These are phyloP conservation scores for Aspergillus heteromorphus DNA, from an alignment of 495 filamentous ascomycete genomes.

Conservation along the genomic window DNA sequence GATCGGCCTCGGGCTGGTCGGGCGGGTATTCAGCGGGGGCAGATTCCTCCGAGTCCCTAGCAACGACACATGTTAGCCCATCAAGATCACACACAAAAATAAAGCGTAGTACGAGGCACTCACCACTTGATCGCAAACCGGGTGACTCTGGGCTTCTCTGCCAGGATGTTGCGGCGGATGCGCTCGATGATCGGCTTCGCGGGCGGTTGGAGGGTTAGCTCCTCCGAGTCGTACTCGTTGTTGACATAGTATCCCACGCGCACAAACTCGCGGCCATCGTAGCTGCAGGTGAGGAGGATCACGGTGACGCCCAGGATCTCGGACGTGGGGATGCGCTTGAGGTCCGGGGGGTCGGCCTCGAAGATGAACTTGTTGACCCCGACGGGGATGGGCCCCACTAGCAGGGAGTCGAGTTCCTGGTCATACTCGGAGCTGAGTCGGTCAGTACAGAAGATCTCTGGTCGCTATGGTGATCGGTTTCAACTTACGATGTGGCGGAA, in stretches of 20 bases:
- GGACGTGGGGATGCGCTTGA: conserved; percentile 80
- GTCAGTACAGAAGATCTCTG: conserved; percentile 13
- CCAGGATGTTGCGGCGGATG: conserved; percentile 84
- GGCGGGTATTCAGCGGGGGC: conserved; percentile 94
- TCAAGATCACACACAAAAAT: background rate
- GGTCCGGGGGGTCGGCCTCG: conserved; percentile 87
- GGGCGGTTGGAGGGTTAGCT: conserved; percentile 80
- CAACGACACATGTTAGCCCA: conserved; percentile 3
- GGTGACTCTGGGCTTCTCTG: conserved; percentile 95
- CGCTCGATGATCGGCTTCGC: conserved; percentile 87
- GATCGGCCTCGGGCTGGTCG: conserved; percentile 93
- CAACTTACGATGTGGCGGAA: conserved; percentile 83
- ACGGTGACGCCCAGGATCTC: conserved; percentile 97
- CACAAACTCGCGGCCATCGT: conserved; percentile 94
- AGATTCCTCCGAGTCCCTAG: conserved; percentile 91
- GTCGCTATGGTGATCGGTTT: background rate
- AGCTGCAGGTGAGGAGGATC: conserved; percentile 92
- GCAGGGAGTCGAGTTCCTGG: conserved; percentile 93
- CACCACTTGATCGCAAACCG: conserved; percentile 99
- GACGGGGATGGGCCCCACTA: conserved; percentile 93
- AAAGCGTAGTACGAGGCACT: conserved; percentile 9
- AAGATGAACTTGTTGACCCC: conserved; percentile 99
- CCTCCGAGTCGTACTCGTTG: conserved; percentile 94
- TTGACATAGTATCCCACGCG: conserved; percentile 99
- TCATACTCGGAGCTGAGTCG: conserved; percentile 78